Base-by-base conservation (phyloP, 2,329 filamentous ascomycete genomes). In the Cladophialophora immunda region DNA sequence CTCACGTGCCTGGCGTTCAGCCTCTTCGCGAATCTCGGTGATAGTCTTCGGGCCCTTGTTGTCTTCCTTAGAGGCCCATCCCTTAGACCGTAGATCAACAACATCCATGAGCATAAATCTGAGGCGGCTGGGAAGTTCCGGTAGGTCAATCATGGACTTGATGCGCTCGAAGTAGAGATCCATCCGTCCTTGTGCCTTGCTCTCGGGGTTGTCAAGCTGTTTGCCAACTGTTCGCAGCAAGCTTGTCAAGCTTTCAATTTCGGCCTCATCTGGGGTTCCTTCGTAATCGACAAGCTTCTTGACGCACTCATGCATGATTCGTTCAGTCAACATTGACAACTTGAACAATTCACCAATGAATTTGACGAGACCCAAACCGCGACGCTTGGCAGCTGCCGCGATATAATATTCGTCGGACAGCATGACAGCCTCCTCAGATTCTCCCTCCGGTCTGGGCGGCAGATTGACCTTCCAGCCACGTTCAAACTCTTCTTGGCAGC, bases 301-400 rank as follows among this genome's bases (percentile, higher is more conserved):
- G 30, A 99, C 93, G 86, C 95, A 99, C 81, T 97, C 93, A 84
- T 99, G 94, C 95, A 99, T 99, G 82, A 99, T 99, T 79, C 94
- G 92, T 80, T 97, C 92, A 68, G 95, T 99, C 80, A 99, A 87
- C 95, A 99, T 99, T 78, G 91, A 90, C 68, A 99, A 89, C 86
- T 98, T 99, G 88, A 97, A 99, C 54, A 99, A 88, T 82, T 99
- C 95, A 84, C 95, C 95, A 77, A 99, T 99, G 83, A 99, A 99
- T 81, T 97, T 94, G 71, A 99, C 94, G 25, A 99, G 88, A 90
- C 95, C 95, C 71, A 99, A 91, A 82, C 95, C 95, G 80, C 93
- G 92, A 81, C 95, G 90, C 86, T 99, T 99, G 76, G 94, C 94
- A 65, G 94, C 94, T 58, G 94, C 94, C 47, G 93, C 94, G 71